phyloP scores from a whole-genome alignment of 2,329 filamentous ascomycete species.

The Aurifilum marmelostoma region DNA sequence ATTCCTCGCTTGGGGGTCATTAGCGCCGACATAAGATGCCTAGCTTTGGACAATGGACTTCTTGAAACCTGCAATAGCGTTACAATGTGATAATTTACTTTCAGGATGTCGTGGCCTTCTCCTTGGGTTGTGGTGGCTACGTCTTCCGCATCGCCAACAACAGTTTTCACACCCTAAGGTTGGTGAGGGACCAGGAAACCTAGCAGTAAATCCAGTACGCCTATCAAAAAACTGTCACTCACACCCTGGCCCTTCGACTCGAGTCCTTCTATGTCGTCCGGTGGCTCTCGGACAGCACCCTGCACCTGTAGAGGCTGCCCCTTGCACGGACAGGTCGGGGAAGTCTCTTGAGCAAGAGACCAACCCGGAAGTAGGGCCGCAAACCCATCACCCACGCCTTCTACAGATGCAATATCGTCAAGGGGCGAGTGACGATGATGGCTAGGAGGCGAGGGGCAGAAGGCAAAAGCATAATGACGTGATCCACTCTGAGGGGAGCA shows the following conservation, averaged over 20 bases:
- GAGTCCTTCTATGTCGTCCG: not conserved
- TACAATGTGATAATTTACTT: conserved; percentile 6
- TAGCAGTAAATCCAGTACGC: conserved; percentile 1
- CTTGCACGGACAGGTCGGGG: not conserved
- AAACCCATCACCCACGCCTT: conserved; percentile 1
- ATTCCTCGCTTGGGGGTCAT: not conserved
- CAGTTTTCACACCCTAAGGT: conserved; percentile 5
- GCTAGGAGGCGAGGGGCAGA: no score
- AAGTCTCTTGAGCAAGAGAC: not conserved
- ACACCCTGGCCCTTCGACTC: not conserved
- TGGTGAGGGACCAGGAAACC: not conserved
- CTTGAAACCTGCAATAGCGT: not conserved
- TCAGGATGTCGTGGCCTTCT: not conserved
- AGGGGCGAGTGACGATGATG: no score
- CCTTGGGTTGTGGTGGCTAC: conserved; percentile 5
- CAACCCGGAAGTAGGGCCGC: not conserved
- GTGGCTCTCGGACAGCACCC: not conserved
- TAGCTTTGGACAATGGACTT: conserved; percentile 6
- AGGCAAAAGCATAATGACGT: not conserved
- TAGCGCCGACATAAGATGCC: conserved; percentile 7
- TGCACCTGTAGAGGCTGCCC: conserved; percentile 4
- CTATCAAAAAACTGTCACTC: not conserved
- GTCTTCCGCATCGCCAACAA: conserved; percentile 7
- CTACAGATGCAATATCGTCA: not conserved
- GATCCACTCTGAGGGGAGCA: not conserved